These are phyloP conservation scores for Naumovozyma castellii DNA, from an alignment of 805 yeast genomes.

Conservation along the genomic window DNA sequence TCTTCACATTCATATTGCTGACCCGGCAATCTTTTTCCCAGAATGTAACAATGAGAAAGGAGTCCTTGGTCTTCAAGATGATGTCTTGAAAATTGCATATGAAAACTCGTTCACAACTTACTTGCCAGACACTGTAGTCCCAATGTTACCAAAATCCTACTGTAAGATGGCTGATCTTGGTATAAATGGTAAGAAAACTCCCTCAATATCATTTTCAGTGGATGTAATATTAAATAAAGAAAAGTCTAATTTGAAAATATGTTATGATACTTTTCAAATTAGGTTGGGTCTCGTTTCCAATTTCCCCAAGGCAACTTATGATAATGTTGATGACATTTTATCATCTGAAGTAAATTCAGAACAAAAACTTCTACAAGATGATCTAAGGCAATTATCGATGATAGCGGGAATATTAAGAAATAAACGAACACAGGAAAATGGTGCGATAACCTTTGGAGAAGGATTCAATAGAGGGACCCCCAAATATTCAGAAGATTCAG, in stretches of 20 bases:
- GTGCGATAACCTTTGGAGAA: conserved; percentile 36
- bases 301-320: conserved; percentile 52
- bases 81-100: conserved; percentile 46
- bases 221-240: conserved; percentile 25
- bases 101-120: conserved; percentile 59
- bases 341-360: conserved; percentile 23
- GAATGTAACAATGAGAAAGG: conserved; percentile 11
- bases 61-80: conserved; percentile 15
- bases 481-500: conserved; percentile 8
- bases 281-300: conserved; percentile 35
- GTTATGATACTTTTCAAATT: conserved; percentile 27
- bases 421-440: conserved; percentile 27
- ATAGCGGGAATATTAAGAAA: conserved; percentile 15
- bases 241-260: conserved; percentile 14
- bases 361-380: conserved; percentile 16
- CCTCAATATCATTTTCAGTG: conserved; percentile 41
- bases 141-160: conserved; percentile 61
- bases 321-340: conserved; percentile 43
- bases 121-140: conserved; percentile 52
- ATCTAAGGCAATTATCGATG: conserved; percentile 31
- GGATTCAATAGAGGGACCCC: conserved; percentile 25
- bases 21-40: conserved; percentile 61
- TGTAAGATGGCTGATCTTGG: conserved; percentile 47
- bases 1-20: conserved; percentile 72
- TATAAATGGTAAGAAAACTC: conserved; percentile 31